These are phyloP conservation scores for Lipomyces japonicus DNA, from an alignment of 805 yeast species.

Conservation along the genomic window DNA sequence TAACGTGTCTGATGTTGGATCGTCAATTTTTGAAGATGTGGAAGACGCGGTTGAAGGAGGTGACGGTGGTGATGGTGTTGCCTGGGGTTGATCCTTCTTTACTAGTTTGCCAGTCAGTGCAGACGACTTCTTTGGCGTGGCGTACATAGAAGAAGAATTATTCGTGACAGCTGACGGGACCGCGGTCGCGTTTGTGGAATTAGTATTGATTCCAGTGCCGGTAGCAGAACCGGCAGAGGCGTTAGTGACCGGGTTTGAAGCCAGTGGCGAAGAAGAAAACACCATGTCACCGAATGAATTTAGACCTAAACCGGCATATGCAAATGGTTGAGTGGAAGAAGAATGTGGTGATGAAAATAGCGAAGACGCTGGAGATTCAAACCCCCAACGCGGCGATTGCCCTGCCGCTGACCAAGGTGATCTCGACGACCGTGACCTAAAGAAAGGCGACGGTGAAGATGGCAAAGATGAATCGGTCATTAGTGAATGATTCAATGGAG, in stretches of 20 bases:
- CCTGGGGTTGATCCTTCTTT: background rate
- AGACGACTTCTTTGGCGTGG: background rate
- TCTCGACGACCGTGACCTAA: background rate
- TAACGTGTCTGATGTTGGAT: conserved; percentile 34
- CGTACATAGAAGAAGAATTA: no score
- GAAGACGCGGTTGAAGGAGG: conserved; percentile 21
- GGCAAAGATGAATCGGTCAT: background rate
- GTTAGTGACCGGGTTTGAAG: background rate
- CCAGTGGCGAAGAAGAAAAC: background rate
- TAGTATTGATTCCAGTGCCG: no score
- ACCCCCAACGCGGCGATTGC: background rate
- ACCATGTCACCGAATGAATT: background rate
- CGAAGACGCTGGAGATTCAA: background rate
- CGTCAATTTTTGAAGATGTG: conserved; percentile 46
- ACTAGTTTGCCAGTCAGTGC: background rate
- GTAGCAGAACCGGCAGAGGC: no score
- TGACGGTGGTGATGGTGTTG: conserved; percentile 2
- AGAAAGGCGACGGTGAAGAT: background rate
- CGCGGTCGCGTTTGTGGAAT: no score
- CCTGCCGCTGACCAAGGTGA: background rate
- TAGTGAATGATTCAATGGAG: no score
- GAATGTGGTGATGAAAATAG: background rate
- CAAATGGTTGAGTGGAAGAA: background rate
- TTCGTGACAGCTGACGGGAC: no score
- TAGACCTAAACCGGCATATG: no score